These are phyloP conservation scores for Lasiosphaeria hispida DNA, from an alignment of 495 filamentous ascomycete genomes.

Conservation along the genomic window DNA sequence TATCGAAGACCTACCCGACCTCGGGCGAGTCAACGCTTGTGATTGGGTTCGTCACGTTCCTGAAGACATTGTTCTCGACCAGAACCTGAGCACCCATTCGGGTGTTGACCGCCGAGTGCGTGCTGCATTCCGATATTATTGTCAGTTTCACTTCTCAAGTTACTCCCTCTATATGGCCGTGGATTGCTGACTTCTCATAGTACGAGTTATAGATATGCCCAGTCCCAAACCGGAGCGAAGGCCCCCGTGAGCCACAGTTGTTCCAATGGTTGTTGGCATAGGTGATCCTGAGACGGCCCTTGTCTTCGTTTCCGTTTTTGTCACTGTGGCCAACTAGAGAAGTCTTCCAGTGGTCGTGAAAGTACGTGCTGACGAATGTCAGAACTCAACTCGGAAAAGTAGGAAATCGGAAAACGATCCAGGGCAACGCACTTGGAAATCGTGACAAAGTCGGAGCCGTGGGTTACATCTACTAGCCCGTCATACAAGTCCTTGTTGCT, in stretches of 20 bases:
- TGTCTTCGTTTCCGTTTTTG: slow-evolving; percentile 44
- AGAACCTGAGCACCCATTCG: slow-evolving; percentile 63
- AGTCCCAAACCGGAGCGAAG: slow-evolving; percentile 63
- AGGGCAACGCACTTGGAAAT: slow-evolving; percentile 36
- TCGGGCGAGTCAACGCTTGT: slow-evolving; percentile 56
- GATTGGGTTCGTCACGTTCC: slow-evolving; percentile 43
- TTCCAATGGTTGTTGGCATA: slow-evolving; percentile 62
- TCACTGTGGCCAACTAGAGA: slow-evolving; percentile 63
- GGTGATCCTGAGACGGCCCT: slow-evolving; percentile 57
- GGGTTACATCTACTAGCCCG: slow-evolving; percentile 61
- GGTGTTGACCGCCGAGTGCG: slow-evolving; percentile 61
- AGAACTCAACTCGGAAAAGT: too few relatives aligned
- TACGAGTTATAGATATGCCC: slow-evolving; percentile 50
- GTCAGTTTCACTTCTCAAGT: slow-evolving; percentile 13
- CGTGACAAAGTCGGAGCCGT: slow-evolving; percentile 53
- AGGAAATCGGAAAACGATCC: background rate
- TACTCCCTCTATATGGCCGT: background rate
- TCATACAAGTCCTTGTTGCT: slow-evolving; percentile 68
- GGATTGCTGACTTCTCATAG: slow-evolving; percentile 30
- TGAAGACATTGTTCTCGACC: slow-evolving; percentile 60
- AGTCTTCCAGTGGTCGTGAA: slow-evolving; percentile 66
- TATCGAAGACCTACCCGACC: slow-evolving; percentile 29
- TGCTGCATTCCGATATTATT: slow-evolving; percentile 26
- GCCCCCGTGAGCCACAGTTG: slow-evolving; percentile 60
- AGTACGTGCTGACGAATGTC: slow-evolving; percentile 31